Evolutionary conservation across 768 basidiomycete species (phyloP).

Genomic region (Mycena belliarum): DNA sequence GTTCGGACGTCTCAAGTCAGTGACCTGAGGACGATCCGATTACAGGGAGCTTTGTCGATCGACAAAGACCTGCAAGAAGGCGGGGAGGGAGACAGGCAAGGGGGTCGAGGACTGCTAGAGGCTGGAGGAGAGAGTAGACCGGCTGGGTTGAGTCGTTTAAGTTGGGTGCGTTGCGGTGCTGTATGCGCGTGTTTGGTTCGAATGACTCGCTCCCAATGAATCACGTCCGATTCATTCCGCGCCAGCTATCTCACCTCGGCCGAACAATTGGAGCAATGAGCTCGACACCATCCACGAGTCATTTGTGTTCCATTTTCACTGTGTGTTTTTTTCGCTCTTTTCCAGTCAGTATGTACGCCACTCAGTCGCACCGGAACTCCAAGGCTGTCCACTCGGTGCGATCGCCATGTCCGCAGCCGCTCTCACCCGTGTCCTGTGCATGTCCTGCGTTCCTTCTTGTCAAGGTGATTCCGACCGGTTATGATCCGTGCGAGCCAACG

Average conservation of each 20-base stretch:
- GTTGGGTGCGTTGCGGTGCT: neutral
- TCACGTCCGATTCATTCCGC: neutral
- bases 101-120: neutral
- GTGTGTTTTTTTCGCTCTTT: neutral
- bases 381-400: slow-evolving; percentile 8
- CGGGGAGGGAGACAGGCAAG: neutral
- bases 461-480: neutral
- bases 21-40: slow-evolving; percentile 21
- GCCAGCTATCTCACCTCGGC: too few species aligned
- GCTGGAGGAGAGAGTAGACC: neutral
- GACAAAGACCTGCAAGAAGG: slow-evolving; percentile 21
- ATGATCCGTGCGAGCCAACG: neutral
- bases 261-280: too few species aligned
- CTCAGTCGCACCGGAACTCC: neutral
- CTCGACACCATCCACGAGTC: too few species aligned
- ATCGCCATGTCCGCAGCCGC: slow-evolving; percentile 12
- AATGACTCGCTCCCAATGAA: too few species aligned
- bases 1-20: slow-evolving; percentile 22
- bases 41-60: slow-evolving; percentile 21
- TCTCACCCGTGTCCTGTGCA: slow-evolving; percentile 10
- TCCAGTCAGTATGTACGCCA: neutral
- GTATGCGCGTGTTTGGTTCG: neutral
- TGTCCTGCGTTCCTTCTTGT: neutral
- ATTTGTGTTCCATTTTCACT: too few species aligned
- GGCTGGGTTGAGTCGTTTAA: neutral